Base-by-base conservation (phyloP, 257 asterid species). In the Solanum peruvianum region DNA sequence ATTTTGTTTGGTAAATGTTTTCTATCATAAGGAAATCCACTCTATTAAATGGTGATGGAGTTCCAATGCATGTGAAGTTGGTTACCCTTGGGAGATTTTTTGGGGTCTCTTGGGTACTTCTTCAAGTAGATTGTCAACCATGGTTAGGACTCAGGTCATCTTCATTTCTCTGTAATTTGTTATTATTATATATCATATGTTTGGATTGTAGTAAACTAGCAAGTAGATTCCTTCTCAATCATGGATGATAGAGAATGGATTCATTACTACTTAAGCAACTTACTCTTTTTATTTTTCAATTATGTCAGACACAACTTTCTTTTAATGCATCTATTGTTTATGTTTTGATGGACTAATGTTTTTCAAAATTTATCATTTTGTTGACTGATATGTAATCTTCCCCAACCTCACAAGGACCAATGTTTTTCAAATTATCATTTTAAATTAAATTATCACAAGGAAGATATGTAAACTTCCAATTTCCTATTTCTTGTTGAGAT, bases 91-190 rank as follows among this genome's bases (percentile, higher is more conserved):
- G 87, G 89, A 64, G 94, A 91, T 93, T 90, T 92, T 91, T 95
- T 90, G 92, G 90, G 91, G 87, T 91, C 91, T 93, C 92, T 44
- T 80, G 94, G 94, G 93, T 92, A 88, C 92, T 92, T 90, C 93
- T 90, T 85, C 90, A 75, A 91, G 87, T 85, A 91, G 90, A 33
- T 69, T 56, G 90, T 91, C 94, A 91, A 93, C 96, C 98, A 95
- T 95, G 98, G 98, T 94, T 94, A 95, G 98, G 94, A 92, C 98
- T 93, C 90, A 76, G 98, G 95, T 90, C 89, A 87, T 91, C 91
- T 62, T 89, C 84, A 29, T 20, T 35, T 35, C 84, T 72, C 47
- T 42, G 20, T 69, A 86, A 72, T 81, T 87, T 86, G 90, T 73
- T 78, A 88, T 20, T 58, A 56, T 58, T 52, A 52, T 52, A 52